Conservation (phyloP, 2,329 filamentous ascomycete genomes). For the Clarireedia paspali region DNA sequence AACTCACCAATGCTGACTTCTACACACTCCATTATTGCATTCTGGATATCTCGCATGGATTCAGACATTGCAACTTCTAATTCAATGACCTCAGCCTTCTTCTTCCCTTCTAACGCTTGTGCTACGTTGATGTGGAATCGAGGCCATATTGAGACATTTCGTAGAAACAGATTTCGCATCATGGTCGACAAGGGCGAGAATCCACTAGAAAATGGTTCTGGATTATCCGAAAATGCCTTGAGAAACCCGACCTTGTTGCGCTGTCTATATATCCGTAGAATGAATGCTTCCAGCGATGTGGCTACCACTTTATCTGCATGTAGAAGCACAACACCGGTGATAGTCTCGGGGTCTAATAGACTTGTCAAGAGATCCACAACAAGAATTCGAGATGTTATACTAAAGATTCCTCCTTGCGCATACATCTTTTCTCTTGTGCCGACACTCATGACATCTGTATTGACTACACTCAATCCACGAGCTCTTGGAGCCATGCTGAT, state of each 20-base stretch:
- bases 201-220: slow-evolving; percentile 81
- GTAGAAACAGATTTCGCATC: slow-evolving; percentile 86
- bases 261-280: slow-evolving; percentile 86
- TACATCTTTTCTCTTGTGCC: slow-evolving; percentile 88
- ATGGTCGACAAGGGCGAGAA: slow-evolving; percentile 84
- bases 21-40: slow-evolving; percentile 90
- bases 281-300: slow-evolving; percentile 90
- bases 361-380: slow-evolving; percentile 88
- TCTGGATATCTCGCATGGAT: slow-evolving; percentile 87
- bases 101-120: slow-evolving; percentile 79
- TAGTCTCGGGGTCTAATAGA: slow-evolving; percentile 70
- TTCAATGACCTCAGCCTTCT: slow-evolving; percentile 94
- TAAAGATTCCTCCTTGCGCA: slow-evolving; percentile 80
- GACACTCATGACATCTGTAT: slow-evolving; percentile 89
- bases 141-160: slow-evolving; percentile 85
- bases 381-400: slow-evolving; percentile 89
- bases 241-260: slow-evolving; percentile 91
- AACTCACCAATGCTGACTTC: slow-evolving; percentile 91
- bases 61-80: slow-evolving; percentile 95
- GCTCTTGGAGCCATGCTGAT: slow-evolving; percentile 77
- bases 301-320: slow-evolving; percentile 83
- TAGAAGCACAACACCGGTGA: slow-evolving; percentile 80
- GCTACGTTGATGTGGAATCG: slow-evolving; percentile 89
- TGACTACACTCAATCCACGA: slow-evolving; percentile 81
- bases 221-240: slow-evolving; percentile 91